Conservation (phyloP, 768 basidiomycete species). For the Suillus ampliporus region DNA sequence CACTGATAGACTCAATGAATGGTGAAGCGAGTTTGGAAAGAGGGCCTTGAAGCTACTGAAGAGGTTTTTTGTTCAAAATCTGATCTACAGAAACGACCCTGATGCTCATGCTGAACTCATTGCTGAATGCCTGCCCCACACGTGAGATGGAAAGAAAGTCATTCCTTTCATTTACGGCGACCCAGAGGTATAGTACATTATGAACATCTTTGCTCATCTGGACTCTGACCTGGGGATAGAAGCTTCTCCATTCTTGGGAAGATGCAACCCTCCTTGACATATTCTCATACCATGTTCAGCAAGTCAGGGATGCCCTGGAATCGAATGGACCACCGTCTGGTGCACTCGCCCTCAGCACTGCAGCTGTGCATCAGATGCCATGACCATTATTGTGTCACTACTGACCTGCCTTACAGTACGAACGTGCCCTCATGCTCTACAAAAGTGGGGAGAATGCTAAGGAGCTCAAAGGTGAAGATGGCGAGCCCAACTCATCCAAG, state of each 20-base stretch:
- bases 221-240: background rate
- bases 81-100: constrained; percentile 8
- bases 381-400: background rate
- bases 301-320: constrained; percentile 5
- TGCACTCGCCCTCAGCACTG: constrained; percentile 8
- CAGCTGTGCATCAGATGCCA: constrained; percentile 4
- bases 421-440: constrained; percentile 12
- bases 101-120: constrained; percentile 3
- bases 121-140: constrained; percentile 1
- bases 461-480: background rate
- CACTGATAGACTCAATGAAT: constrained; percentile 13
- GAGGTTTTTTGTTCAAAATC: constrained; percentile 5
- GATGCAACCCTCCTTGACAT: constrained; percentile 1
- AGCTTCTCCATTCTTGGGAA: constrained; percentile 8
- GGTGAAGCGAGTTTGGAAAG: constrained; percentile 12
- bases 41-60: background rate
- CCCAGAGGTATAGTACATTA: constrained; percentile 2
- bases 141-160: background rate
- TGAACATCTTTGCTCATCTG: background rate
- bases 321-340: constrained; percentile 6
- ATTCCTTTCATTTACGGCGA: constrained; percentile 9
- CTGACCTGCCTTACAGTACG: constrained; percentile 2
- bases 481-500: background rate
- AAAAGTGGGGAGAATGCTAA: constrained; percentile 9
- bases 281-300: constrained; percentile 11